A percentile compares a stretch with the other conserved stretches of the same genome.
phyloP scores from a whole-genome alignment of 2,329 filamentous ascomycete genomes.

The Diplodia sapinea region DNA sequence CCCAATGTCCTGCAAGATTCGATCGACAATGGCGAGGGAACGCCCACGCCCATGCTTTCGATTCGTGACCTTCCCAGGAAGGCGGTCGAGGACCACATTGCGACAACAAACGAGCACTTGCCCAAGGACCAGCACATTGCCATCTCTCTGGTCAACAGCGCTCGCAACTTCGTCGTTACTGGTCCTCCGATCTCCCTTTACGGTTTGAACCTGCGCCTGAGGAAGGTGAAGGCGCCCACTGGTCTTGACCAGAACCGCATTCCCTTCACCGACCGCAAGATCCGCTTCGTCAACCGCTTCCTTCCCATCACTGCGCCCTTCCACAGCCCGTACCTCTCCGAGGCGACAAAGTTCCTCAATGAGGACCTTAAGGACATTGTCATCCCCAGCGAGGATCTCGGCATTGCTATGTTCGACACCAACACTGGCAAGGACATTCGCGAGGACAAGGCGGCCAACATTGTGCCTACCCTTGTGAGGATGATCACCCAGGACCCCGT shows the following conservation, averaged over 20 bases:
- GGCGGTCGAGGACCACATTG: conserved; percentile 94
- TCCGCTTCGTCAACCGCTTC: conserved; percentile 96
- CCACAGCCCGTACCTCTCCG: conserved; percentile 90
- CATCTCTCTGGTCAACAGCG: conserved; percentile 95
- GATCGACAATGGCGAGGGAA: conserved; percentile 91
- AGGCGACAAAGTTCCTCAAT: conserved; percentile 81
- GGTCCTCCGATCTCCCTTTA: conserved; percentile 95
- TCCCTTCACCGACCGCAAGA: conserved; percentile 92
- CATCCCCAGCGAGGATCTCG: conserved; percentile 75
- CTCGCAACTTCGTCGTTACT: conserved; percentile 94
- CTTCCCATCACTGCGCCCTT: conserved; percentile 97
- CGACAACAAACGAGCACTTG: conserved; percentile 95
- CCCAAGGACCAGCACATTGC: conserved; percentile 90
- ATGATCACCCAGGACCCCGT: conserved; percentile 95
- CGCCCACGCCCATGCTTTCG: conserved; percentile 95
- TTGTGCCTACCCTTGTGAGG: conserved; percentile 84
- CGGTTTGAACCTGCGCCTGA: conserved; percentile 90
- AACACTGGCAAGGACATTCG: conserved; percentile 86
- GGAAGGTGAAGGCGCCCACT: conserved; percentile 97
- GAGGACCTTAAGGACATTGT: conserved; percentile 84
- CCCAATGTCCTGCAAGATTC: conserved; percentile 92
- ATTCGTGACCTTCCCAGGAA: conserved; percentile 88
- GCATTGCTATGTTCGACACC: conserved; percentile 88
- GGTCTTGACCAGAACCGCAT: conserved; percentile 94
- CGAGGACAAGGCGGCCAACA: conserved; percentile 69